These are phyloP conservation scores for Vanrija pseudolonga DNA, from an alignment of 1,284 basidiomycete species.

Conservation along the genomic window DNA sequence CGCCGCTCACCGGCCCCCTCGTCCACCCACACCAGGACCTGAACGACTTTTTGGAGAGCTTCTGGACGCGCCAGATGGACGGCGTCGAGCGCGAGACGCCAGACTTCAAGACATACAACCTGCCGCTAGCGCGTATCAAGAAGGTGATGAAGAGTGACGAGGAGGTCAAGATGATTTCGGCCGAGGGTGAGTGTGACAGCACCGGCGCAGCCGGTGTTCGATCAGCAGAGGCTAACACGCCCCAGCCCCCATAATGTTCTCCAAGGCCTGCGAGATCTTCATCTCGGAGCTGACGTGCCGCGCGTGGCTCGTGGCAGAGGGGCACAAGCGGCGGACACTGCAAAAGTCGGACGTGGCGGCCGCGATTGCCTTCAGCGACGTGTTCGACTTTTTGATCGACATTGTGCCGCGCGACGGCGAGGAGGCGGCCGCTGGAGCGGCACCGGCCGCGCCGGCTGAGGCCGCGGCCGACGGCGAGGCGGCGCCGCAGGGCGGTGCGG, in stretches of 20 bases:
- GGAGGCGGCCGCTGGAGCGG: slow-evolving; percentile 11
- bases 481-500: too few species aligned
- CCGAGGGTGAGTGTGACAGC: slow-evolving; percentile 62
- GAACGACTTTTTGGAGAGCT: slow-evolving; percentile 43
- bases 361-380: slow-evolving; percentile 82
- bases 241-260: slow-evolving; percentile 83
- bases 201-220: too few species aligned
- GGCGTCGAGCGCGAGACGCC: slow-evolving; percentile 42
- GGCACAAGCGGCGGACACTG: slow-evolving; percentile 84
- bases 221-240: neutral
- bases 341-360: slow-evolving; percentile 86
- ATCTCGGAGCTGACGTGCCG: slow-evolving; percentile 90
- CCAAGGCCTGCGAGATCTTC: slow-evolving; percentile 94
- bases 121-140: slow-evolving; percentile 77
- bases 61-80: slow-evolving; percentile 49
- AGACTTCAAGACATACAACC: slow-evolving; percentile 43
- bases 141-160: slow-evolving; percentile 98
- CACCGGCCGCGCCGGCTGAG: neutral
- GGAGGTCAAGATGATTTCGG: slow-evolving; percentile 96
- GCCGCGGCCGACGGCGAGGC: neutral
- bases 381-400: slow-evolving; percentile 73
- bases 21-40: slow-evolving; percentile 44
- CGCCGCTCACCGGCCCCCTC: slow-evolving; percentile 23
- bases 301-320: slow-evolving; percentile 88
- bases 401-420: slow-evolving; percentile 79